Base-by-base conservation (phyloP, 2,329 filamentous ascomycete genomes). In the Trichophyton equinum region DNA sequence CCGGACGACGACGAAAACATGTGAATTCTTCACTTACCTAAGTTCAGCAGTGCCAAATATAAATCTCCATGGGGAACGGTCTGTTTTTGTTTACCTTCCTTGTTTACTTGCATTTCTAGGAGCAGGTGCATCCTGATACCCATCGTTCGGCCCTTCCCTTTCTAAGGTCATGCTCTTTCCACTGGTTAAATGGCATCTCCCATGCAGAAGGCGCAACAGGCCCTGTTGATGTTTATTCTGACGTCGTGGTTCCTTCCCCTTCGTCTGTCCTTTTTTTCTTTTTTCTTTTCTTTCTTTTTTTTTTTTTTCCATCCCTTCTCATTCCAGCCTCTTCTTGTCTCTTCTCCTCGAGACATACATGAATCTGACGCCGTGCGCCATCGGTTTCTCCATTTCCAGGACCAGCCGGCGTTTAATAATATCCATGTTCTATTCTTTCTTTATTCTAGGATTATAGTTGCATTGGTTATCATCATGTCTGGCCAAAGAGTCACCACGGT, bases 1-100 rank as follows among this genome's bases (percentile, higher is more conserved):
- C 74, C 74, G 4, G 75, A 77, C 60, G 76, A 77, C 38, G 75
- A 77, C 59, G 75, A 18, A 18, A 18, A 82, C 65, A 49, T 59
- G 22, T 62, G 44, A 62, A 62, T 13, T 13, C 7, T 22, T 25
- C 1, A 42, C 15, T 6, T 42, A 15, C 13, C 3, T 15, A 4
- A n/a, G 15, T 18, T 18, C 40, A 20, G n/a, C 40, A 20, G n/a
- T 20, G 1, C n/a, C 18, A 7, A n/a, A 7, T 7, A n/a, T 5
- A 44, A n/a, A n/a, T 2, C n/a, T 38, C 40, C n/a, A 7, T 30
- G 27, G 27, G 27, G 27, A 30, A 30, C 6, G 7, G 1, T 30
- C 27, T 30, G 6, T 30, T 30, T 27, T 30, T 44, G 40, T 18
- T 44, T 44, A 44, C 46, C 20, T 25, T 20, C 46, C 20, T 11